Conservation (phyloP, 345 rosid genomes). For the Bruguiera parviflora region DNA sequence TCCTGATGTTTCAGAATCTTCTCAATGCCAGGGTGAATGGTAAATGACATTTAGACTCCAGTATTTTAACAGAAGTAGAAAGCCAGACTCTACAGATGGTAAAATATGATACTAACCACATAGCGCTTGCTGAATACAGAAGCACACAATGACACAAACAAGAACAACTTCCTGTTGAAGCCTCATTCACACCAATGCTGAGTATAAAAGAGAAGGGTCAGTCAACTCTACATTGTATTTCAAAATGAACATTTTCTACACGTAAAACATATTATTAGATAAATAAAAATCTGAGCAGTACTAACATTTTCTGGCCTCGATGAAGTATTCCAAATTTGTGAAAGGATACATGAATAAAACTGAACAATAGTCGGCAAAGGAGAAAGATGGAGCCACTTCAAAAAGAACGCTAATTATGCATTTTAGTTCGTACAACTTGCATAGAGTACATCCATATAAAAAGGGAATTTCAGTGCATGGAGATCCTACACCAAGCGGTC, state of each 20-base stretch:
- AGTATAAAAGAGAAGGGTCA: constrained; percentile 16
- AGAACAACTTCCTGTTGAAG: constrained; percentile 40
- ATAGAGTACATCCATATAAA: too few species aligned
- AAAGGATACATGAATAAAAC: background rate
- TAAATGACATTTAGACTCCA: too few species aligned
- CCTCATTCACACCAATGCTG: constrained; percentile 53
- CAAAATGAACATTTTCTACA: constrained; percentile 4
- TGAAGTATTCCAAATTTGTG: background rate
- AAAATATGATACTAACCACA: constrained; percentile 55
- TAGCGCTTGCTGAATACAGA: constrained; percentile 50
- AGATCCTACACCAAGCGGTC: too few species aligned
- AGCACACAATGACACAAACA: constrained; percentile 38
- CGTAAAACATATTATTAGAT: constrained; percentile 1
- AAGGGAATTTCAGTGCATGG: too few species aligned
- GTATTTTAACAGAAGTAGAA: too few species aligned
- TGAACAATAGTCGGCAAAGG: background rate
- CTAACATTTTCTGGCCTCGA: background rate
- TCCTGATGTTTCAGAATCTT: too few species aligned
- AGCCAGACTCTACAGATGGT: background rate
- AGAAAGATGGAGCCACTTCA: background rate
- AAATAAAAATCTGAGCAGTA: too few species aligned
- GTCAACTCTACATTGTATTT: constrained; percentile 15
- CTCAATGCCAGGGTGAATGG: too few species aligned
- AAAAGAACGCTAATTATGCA: background rate
- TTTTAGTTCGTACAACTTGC: background rate